Evolutionary conservation across 306 rosid species (phyloP).

Genomic region (Pueraria montana): DNA sequence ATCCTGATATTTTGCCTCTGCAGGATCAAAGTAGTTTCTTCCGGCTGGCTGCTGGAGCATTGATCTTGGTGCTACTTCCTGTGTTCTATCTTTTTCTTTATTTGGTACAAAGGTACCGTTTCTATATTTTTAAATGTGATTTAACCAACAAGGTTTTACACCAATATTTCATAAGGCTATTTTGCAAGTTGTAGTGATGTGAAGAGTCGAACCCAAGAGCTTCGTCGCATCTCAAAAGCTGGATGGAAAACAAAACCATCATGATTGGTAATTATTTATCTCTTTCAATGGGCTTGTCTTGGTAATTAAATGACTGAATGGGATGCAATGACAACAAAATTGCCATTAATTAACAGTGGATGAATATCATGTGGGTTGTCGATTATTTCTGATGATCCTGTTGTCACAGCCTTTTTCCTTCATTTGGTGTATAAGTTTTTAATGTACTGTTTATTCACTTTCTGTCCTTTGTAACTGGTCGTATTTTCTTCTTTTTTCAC

Average conservation of each 20-base stretch:
- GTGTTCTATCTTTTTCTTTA: slow-evolving; percentile 84
- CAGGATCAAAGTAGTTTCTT: slow-evolving; percentile 78
- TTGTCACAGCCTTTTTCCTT: neutral
- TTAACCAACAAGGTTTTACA: slow-evolving; percentile 9
- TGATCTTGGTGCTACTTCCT: slow-evolving; percentile 93
- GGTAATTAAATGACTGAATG: slow-evolving; percentile 25
- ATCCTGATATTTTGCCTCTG: slow-evolving; percentile 41
- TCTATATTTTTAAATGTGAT: slow-evolving; percentile 37
- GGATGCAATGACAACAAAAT: slow-evolving; percentile 14
- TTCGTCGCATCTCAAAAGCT: slow-evolving; percentile 74
- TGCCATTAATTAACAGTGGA: slow-evolving; percentile 2
- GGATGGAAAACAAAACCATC: slow-evolving; percentile 74
- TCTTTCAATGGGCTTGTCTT: slow-evolving; percentile 13
- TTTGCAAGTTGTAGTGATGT: slow-evolving; percentile 70
- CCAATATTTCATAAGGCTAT: slow-evolving; percentile 32
- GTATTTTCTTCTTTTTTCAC: slow-evolving; percentile 27
- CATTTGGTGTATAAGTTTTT: slow-evolving; percentile 12
- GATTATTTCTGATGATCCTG: slow-evolving; percentile 14
- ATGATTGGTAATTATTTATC: slow-evolving; percentile 58
- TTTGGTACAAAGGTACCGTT: slow-evolving; percentile 79
- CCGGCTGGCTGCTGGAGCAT: slow-evolving; percentile 75
- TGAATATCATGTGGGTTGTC: slow-evolving; percentile 9
- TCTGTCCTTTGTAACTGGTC: slow-evolving; percentile 14
- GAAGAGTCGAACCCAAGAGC: slow-evolving; percentile 75
- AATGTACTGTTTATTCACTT: slow-evolving; percentile 5